Percentiles rank a stretch among this genome's conserved stretches.
Conservation (phyloP, 257 asterid species). For the Solanum tarapatanum region DNA sequence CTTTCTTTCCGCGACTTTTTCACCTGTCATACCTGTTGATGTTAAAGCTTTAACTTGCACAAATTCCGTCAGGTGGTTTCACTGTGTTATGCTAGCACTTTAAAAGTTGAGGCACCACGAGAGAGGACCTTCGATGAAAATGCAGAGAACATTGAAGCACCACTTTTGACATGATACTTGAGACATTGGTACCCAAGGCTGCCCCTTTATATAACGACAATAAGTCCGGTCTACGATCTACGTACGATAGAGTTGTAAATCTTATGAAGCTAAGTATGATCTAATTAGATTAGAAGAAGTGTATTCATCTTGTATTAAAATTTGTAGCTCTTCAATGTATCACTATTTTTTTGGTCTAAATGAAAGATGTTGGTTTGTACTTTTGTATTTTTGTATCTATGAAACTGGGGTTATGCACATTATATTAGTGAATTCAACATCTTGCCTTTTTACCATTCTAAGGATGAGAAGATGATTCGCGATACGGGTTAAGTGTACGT, state of each 20-base stretch:
- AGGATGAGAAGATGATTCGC: not conserved
- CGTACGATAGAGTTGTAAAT: not conserved
- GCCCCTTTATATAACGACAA: not conserved
- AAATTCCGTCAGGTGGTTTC: slow-evolving; percentile 39
- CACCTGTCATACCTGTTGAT: not conserved
- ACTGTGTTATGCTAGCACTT: slow-evolving; percentile 46
- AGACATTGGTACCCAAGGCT: not conserved
- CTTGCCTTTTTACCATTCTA: not conserved
- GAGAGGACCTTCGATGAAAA: slow-evolving; percentile 12
- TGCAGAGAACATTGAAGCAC: slow-evolving; percentile 48
- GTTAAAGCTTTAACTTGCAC: not conserved
- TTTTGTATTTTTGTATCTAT: not conserved
- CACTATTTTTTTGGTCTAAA: not conserved
- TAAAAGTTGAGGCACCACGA: slow-evolving; percentile 33
- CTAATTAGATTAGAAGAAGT: not conserved
- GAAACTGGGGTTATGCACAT: not conserved
- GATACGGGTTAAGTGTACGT: not conserved
- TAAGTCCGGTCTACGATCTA: not conserved
- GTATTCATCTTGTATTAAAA: not conserved
- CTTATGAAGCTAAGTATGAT: not conserved
- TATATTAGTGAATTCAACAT: not conserved
- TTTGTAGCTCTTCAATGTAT: not conserved
- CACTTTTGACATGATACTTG: slow-evolving; percentile 39
- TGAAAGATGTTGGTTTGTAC: not conserved
- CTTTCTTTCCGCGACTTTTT: not conserved